These are phyloP conservation scores for Malus hybrid DNA, from an alignment of 331 rosid genomes.

Conservation along the genomic window DNA sequence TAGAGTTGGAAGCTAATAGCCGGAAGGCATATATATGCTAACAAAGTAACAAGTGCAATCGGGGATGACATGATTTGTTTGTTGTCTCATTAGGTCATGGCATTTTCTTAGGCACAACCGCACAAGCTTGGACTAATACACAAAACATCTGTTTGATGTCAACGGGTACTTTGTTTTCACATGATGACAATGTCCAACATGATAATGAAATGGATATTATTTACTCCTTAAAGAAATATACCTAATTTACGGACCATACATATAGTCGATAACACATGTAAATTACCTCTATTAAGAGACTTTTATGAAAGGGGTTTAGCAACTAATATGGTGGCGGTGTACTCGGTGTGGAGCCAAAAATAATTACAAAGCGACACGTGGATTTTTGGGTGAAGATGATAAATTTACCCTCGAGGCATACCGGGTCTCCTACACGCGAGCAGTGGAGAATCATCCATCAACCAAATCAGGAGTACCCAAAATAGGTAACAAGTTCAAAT, in stretches of 20 bases:
- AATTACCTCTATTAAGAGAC: too few relatives aligned
- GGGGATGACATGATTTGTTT: not conserved
- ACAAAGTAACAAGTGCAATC: not conserved
- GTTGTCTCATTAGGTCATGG: not conserved
- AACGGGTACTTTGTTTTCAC: not conserved
- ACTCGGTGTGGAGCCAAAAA: too few relatives aligned
- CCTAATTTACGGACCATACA: not conserved
- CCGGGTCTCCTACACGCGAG: too few relatives aligned
- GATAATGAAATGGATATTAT: not conserved
- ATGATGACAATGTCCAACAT: not conserved
- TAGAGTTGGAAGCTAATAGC: not conserved
- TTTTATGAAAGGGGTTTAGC: too few relatives aligned
- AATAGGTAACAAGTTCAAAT: too few relatives aligned
- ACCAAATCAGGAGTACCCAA: too few relatives aligned
- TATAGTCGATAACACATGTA: not conserved
- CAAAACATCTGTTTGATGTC: not conserved
- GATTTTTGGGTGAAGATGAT: too few relatives aligned
- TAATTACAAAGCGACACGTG: too few relatives aligned
- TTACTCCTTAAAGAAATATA: not conserved
- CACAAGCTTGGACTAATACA: not conserved
- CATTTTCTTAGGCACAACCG: not conserved
- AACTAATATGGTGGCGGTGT: fast-evolving
- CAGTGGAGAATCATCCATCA: too few relatives aligned
- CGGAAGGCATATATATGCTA: not conserved
- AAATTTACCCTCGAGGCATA: too few relatives aligned